Base-by-base conservation (phyloP, 2,329 filamentous ascomycete genomes). In the Penicillium sclerotigenum region DNA sequence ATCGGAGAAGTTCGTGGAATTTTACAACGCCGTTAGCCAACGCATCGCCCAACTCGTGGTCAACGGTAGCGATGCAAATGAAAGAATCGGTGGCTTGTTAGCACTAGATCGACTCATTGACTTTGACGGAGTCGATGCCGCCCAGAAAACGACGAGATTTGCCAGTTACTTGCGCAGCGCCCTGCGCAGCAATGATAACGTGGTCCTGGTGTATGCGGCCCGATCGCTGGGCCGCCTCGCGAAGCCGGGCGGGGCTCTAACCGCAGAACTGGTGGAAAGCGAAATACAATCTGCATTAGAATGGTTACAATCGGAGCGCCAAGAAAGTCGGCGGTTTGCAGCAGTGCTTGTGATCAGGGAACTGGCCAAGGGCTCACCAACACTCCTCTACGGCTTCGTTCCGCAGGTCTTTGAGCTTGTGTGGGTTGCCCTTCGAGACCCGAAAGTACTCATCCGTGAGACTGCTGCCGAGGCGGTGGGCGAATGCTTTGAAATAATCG, bases 211-310 rank as follows among this genome's bases (percentile, higher is more conserved):
- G 54, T 87, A 90, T 13, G 94, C 95, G 5, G 92, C 94, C 40
- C 86, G 89, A 63, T 92, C 93, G 4, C 81, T 99, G 28, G 94
- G 94, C 43, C 90, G 92, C 71, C 83, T 99, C 57, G 96, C 93
- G 59, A 87, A 90, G 64, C 94, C 94, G 0, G 94, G 94, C 59
- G 94, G 94, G 58, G 92, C 94, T 31, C 81, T 97, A 61, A 96
- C 96, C 42, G 95, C 93, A 8, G 93, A 97, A 74, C 80, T 99
- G 52, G 94, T 99, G 55, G 94, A 99, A 71, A 93, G 91, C 52
- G 93, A 99, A 75, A 92, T 97, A 59, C 95, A 97, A 73, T 94
- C 91, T 18, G 92, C 95, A 2, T 81, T 99, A 52, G 94, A 99
- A 77, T 97, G 92, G 90, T 84, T 99, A 55, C 93, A 97, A 71